These are phyloP conservation scores for Plasmopara muralis DNA, from an alignment of 352 stramenopile species.

Conservation along the genomic window DNA sequence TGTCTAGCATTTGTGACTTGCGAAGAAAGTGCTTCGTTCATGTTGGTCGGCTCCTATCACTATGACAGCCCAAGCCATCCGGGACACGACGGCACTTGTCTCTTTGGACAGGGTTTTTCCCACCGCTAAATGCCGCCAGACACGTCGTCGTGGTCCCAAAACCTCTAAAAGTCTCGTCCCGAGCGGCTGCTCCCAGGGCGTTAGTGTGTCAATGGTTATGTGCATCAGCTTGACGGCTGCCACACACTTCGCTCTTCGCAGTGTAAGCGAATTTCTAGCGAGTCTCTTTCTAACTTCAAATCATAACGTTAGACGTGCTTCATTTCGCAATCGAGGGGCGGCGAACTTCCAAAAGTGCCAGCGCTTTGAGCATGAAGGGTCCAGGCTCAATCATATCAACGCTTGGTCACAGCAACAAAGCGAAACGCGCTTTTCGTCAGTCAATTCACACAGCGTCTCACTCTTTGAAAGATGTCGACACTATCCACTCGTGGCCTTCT, in stretches of 20 bases:
- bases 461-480: constrained; percentile 7
- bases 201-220: constrained; percentile 20
- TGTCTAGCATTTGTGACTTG: constrained; percentile 14
- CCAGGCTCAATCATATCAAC: background rate
- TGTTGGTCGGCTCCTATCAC: constrained; percentile 18
- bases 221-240: constrained; percentile 28
- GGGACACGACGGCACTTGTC: constrained; percentile 24
- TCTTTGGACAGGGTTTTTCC: constrained; percentile 3
- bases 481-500: constrained; percentile 8
- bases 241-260: constrained; percentile 24
- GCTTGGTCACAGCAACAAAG: constrained; percentile 2
- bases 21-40: constrained; percentile 13
- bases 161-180: constrained; percentile 14
- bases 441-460: constrained; percentile 20
- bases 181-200: constrained; percentile 18
- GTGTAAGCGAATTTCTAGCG: constrained; percentile 28
- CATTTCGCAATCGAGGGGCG: constrained; percentile 17
- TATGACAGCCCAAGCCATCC: constrained; percentile 15
- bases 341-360: constrained; percentile 7
- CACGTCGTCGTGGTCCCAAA: constrained; percentile 21
- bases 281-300: constrained; percentile 8
- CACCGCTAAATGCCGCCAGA: constrained; percentile 14
- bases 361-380: constrained; percentile 10
- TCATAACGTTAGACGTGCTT: constrained; percentile 3
- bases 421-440: constrained; percentile 10